phyloP scores from a whole-genome alignment of 805 yeast genomes.

The Suhomyces sp. region DNA sequence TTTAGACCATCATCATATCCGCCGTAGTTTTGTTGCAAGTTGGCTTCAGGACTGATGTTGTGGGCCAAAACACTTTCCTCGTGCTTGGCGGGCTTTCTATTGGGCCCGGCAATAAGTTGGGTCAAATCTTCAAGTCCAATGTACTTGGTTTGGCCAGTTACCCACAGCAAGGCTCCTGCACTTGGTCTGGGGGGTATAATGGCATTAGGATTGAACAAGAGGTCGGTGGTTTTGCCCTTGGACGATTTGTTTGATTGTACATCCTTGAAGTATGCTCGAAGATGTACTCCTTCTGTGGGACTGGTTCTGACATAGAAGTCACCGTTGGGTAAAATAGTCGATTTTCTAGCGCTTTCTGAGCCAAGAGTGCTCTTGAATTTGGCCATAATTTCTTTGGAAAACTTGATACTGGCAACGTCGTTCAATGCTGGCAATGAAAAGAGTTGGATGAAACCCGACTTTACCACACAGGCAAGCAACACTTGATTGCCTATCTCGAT shows the following conservation, averaged over 20 bases:
- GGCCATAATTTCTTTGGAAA: conserved; percentile 28
- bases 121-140: conserved; percentile 65
- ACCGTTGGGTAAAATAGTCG: conserved; percentile 46
- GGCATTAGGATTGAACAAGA: conserved; percentile 65
- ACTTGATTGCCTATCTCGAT: conserved; percentile 45
- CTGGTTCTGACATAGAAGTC: conserved; percentile 57
- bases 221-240: conserved; percentile 40
- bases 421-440: conserved; percentile 60
- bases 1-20: conserved; percentile 12
- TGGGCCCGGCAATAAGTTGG: conserved; percentile 66
- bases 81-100: conserved; percentile 58
- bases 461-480: conserved; percentile 43
- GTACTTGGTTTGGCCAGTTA: conserved; percentile 64
- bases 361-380: conserved; percentile 21
- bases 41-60: conserved; percentile 45
- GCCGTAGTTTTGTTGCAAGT: conserved; percentile 34
- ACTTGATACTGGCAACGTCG: conserved; percentile 49
- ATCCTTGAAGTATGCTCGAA: conserved; percentile 21
- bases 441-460: conserved; percentile 46
- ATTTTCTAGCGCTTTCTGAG: conserved; percentile 17
- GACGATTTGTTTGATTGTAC: conserved; percentile 7
- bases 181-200: conserved; percentile 76
- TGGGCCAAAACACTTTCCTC: conserved; percentile 56
- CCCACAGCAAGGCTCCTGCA: conserved; percentile 79
- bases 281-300: conserved; percentile 40